Evolutionary conservation across 345 rosid genomes (phyloP), one percentile per base, ranked within the genome.

Genomic region (Rhodomyrtus tomentosa): DNA sequence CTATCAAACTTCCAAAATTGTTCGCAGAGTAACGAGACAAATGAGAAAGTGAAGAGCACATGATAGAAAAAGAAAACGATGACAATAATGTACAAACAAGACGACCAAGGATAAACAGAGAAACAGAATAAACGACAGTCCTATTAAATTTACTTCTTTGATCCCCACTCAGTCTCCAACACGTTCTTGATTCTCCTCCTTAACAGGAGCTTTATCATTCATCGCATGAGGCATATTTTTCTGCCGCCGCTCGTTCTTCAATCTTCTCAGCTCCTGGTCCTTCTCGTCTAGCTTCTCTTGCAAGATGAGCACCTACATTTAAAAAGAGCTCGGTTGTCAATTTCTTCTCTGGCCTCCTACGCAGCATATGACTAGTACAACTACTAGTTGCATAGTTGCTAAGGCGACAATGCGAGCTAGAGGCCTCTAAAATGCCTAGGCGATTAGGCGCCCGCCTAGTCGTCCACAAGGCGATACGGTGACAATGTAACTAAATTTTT

Each of bases 241-340:
- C 76, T 68, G 76, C 76, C 24, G 3, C 42, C 5, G 12, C 45
- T 68, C 76, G 2, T 68, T 82, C 89, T 91, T 91, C 82, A 89
- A 84, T 84, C 74, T 91, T 62, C 87, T 82, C 21, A 92, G 80
- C 84, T 94, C 94, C 7, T 68, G 42, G 36, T 94, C 98, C 85
- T 91, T 94, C 91, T 91, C 95, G 88, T 91, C 95, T 18, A 95
- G 81, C 86, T 90, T 93, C 86, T 92, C 97, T 92, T 91, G 94
- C 90, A 96, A 87, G 45, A 94, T 86, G 40, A 90, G 91, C 45
- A 92, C 98, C 99, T 96, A 93, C 45, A 18, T 62, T 52, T 82
- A 29, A 21, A 21, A 52, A 20, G 83, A 81, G 24, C 45, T 68
- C 76, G 5, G 76, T 32, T 68, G 20, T 32, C 76, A 32, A 68